Conservation (phyloP, 2,329 filamentous ascomycete species). For the Canariomyces notabilis region DNA sequence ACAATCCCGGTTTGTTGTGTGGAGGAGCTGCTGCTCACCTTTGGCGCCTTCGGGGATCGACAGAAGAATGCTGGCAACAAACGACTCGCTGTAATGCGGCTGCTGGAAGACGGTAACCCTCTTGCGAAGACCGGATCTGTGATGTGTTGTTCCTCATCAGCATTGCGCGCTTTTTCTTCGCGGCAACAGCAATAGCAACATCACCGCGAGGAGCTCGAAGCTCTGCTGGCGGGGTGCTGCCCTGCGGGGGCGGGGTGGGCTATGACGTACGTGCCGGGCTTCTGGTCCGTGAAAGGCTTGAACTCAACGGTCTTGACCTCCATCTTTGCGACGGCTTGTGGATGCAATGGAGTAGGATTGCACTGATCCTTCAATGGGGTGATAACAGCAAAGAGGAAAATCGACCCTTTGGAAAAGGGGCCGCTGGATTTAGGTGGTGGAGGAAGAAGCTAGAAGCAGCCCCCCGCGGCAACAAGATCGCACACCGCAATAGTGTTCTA, state of each 20-base stretch:
- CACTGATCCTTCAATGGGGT: no score
- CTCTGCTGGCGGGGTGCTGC: slow-evolving; percentile 10
- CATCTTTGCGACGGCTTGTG: slow-evolving; percentile 48
- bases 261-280: slow-evolving; percentile 89
- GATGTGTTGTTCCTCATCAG: not conserved
- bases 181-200: no score
- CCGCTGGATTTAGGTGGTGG: no score
- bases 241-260: slow-evolving; percentile 31
- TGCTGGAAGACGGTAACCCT: slow-evolving; percentile 98
- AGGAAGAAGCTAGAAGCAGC: no score
- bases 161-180: not conserved
- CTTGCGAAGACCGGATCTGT: slow-evolving; percentile 93
- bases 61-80: slow-evolving; percentile 87
- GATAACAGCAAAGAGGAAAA: no score
- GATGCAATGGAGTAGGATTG: no score
- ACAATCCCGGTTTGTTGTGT: not conserved
- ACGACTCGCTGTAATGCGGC: slow-evolving; percentile 91
- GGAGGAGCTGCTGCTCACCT: slow-evolving; percentile 43
- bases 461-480: no score
- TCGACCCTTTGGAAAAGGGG: no score
- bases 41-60: slow-evolving; percentile 93
- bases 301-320: slow-evolving; percentile 70
- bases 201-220: no score
- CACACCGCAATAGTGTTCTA: no score
- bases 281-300: slow-evolving; percentile 89